Evolutionary conservation across 2,329 filamentous ascomycete genomes (phyloP).

Genomic region (Talaromyces islandicus): DNA sequence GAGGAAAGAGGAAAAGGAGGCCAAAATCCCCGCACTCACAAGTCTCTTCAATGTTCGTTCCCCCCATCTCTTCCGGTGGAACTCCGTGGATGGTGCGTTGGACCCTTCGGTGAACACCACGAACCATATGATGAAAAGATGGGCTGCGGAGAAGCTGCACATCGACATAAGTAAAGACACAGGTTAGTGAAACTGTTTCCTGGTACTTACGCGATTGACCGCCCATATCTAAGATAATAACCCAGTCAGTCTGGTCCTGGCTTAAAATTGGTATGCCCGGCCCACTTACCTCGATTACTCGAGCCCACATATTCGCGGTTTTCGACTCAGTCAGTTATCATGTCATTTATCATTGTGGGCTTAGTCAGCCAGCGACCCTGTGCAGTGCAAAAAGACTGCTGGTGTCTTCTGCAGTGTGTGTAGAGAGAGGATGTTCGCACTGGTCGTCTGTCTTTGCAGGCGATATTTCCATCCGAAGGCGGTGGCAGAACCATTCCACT

Average conservation of each 20-base stretch:
- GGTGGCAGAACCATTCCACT: background rate
- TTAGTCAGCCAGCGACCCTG: background rate
- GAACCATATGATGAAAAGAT: slow-evolving; percentile 38
- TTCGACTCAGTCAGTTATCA: slow-evolving; percentile 4
- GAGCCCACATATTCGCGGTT: slow-evolving; percentile 16
- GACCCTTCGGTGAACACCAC: slow-evolving; percentile 36
- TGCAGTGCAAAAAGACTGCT: background rate
- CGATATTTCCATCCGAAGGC: background rate
- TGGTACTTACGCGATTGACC: slow-evolving; percentile 28
- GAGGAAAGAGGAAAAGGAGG: background rate
- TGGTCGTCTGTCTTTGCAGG: background rate
- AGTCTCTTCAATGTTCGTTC: slow-evolving; percentile 33
- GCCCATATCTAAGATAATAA: slow-evolving; percentile 27
- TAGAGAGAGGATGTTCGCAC: background rate
- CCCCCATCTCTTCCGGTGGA: slow-evolving; percentile 38
- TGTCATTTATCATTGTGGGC: background rate
- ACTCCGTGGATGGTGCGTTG: slow-evolving; percentile 37
- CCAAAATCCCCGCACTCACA: slow-evolving; percentile 17
- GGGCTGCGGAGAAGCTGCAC: slow-evolving; percentile 37
- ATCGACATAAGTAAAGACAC: background rate
- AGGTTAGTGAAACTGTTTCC: background rate
- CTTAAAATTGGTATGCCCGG: background rate
- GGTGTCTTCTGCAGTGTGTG: background rate
- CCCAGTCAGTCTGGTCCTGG: background rate
- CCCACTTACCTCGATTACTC: slow-evolving; percentile 29